phyloP scores from a whole-genome alignment of 257 asterid genomes.

The Nicotiana attenuata region DNA sequence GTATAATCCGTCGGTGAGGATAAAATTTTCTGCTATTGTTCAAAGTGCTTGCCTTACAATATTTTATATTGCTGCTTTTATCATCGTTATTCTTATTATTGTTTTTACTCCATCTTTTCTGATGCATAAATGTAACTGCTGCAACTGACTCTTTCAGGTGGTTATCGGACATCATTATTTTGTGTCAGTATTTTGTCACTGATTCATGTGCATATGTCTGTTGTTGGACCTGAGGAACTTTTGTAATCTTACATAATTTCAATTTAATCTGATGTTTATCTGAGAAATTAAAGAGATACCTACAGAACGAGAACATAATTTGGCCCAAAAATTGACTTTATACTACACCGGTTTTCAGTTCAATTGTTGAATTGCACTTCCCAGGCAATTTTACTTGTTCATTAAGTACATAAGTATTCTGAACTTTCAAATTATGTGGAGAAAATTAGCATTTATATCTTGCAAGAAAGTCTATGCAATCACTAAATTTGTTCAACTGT shows the following conservation, averaged over 20 bases:
- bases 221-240: neutral
- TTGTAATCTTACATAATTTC: neutral
- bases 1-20: constrained; percentile 84
- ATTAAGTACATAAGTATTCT: neutral
- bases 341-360: neutral
- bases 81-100: neutral
- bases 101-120: neutral
- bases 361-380: neutral
- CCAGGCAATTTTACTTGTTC: neutral
- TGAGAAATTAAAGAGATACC: constrained; percentile 1
- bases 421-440: neutral
- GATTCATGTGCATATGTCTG: neutral
- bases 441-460: neutral
- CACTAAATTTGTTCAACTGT: neutral
- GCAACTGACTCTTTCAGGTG: neutral
- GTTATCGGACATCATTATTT: neutral
- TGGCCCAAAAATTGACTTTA: neutral
- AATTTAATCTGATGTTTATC: neutral
- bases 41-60: neutral
- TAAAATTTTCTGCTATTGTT: constrained; percentile 5
- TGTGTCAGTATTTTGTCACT: constrained; percentile 4
- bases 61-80: neutral
- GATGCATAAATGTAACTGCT: neutral
- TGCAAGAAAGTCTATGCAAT: neutral
- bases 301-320: neutral